Percentiles rank a stretch among this genome's conserved stretches.
Evolutionary conservation across 768 basidiomycete species (phyloP).

Genomic region (Zangia roseola): DNA sequence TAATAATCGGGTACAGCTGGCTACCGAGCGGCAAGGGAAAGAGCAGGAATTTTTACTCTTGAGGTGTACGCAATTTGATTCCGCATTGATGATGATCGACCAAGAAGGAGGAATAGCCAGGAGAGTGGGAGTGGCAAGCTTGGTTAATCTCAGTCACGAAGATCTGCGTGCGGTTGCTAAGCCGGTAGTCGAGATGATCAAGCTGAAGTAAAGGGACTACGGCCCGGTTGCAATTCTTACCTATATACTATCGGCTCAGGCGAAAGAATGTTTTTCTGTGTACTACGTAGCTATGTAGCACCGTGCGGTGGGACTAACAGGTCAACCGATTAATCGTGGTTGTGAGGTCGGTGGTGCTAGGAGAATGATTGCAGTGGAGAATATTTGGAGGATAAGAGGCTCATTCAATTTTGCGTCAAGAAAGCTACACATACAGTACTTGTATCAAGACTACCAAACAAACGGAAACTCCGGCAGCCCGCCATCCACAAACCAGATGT

Average conservation of each 20-base stretch:
- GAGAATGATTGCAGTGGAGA: background rate
- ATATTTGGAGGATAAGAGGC: background rate
- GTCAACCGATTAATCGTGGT: too few species aligned
- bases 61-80: background rate
- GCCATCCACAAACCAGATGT: background rate
- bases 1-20: background rate
- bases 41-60: constrained; percentile 1
- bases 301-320: too few species aligned
- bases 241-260: too few species aligned
- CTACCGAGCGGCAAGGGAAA: background rate
- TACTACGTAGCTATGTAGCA: too few species aligned
- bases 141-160: background rate
- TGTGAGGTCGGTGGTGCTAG: too few species aligned
- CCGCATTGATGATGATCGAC: constrained; percentile 1
- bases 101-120: background rate
- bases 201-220: background rate
- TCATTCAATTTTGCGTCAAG: background rate
- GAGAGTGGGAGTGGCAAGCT: background rate
- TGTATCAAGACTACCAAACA: constrained; percentile 1
- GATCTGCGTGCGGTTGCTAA: background rate
- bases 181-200: background rate
- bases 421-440: background rate
- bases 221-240: too few species aligned
- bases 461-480: background rate
- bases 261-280: too few species aligned